Evolutionary conservation across 805 yeast species (phyloP), one percentile per base, ranked within the genome.

Genomic region (Kockiozyma suomiensis): DNA sequence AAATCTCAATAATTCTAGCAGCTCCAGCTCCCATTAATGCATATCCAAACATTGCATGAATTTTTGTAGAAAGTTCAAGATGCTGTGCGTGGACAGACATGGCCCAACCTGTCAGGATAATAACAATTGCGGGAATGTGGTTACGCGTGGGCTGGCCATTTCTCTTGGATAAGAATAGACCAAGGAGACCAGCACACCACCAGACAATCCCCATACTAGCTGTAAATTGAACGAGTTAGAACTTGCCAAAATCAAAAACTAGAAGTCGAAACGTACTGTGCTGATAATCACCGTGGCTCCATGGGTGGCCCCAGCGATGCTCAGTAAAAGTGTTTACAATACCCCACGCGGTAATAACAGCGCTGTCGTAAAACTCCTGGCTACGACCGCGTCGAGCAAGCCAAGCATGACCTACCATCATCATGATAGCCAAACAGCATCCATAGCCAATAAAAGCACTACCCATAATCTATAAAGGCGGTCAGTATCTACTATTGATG

Each of bases 191-290:
- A 57, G 96, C 96, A 52, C 90, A 83, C 96, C 97, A 91, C 96
- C 97, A 93, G 32, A 93, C 81, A 58, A 93, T 88, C 0, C 98
- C 98, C 97, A 93, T 90, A 21, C 94, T 83, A 0, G 98, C 92
- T 54, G n/a, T n/a, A 49, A 8, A 57, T 26, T 10, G 33, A 30
- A 28, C 2, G n/a, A 21, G 56, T 56, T 25, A 56, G 56, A 33
- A 50, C 12, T 35, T 15, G 40, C 42, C 40, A 21, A 19, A 8
- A 21, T 19, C 25, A 19, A n/a, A 4, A 38, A n/a, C 19, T 3
- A 46, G 13, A 2, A 26, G n/a, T n/a, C 7, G 2, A 37, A 19
- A 40, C 58, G 23, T 54, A 48, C 58, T 64, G 40, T 64, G 67
- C 76, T 92, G 97, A 72, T 87, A 90, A 73, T 91, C 97, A 8